Conservation (phyloP, 1,284 basidiomycete species). For the Ceratorhiza oryzae-sativae region DNA sequence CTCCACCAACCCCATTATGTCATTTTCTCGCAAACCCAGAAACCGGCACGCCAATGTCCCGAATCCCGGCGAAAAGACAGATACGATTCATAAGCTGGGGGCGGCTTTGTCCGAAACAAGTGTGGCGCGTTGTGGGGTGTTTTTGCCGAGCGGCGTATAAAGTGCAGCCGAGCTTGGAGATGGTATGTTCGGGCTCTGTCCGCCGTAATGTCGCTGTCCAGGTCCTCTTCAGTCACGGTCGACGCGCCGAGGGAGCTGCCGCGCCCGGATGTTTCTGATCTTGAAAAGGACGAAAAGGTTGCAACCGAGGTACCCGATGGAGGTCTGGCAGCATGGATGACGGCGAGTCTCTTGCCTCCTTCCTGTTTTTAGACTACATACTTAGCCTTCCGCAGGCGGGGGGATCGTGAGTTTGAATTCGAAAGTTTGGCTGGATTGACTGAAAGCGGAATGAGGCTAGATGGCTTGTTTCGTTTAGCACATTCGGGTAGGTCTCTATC, state of each 20-base stretch:
- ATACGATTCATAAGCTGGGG: not conserved
- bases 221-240: not conserved
- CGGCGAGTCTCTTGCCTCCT: not conserved
- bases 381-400: slow-evolving; percentile 8
- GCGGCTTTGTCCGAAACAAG: not conserved
- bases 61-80: not conserved
- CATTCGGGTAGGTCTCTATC: slow-evolving; percentile 15
- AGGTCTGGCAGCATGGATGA: slow-evolving; percentile 21
- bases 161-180: not conserved
- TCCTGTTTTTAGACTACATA: too few relatives aligned
- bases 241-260: not conserved
- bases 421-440: not conserved
- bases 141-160: not conserved
- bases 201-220: not conserved
- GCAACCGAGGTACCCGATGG: slow-evolving; percentile 28
- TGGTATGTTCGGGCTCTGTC: not conserved
- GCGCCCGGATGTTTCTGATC: not conserved
- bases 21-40: not conserved
- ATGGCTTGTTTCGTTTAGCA: slow-evolving; percentile 25
- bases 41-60: not conserved
- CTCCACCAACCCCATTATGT: not conserved
- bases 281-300: slow-evolving; percentile 1
- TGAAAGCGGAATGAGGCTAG: not conserved
- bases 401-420: slow-evolving; percentile 13
- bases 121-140: not conserved